Evolutionary conservation across 331 rosid species (phyloP).

Genomic region (Arachis monticola): DNA sequence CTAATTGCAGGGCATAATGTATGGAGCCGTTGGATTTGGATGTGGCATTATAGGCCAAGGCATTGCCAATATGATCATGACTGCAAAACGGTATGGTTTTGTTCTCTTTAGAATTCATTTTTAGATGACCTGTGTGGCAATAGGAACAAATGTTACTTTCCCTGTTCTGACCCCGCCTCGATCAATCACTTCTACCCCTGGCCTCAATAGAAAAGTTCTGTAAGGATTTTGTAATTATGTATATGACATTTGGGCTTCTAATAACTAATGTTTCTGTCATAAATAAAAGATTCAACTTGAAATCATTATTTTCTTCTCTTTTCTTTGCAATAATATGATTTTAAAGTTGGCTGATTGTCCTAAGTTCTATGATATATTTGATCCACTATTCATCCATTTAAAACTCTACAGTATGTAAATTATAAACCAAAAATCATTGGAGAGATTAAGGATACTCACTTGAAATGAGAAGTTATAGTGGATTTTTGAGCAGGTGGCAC

Average conservation of each 20-base stretch:
- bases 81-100: conserved; percentile 72
- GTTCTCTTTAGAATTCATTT: conserved; percentile 10
- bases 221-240: neutral
- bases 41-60: conserved; percentile 99
- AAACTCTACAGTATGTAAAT: no score
- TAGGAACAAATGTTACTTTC: conserved; percentile 6
- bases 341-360: conserved; percentile 19
- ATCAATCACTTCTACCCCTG: neutral
- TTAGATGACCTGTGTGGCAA: conserved; percentile 18
- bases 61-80: conserved; percentile 92
- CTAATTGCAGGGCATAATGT: conserved; percentile 75
- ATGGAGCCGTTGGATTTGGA: conserved; percentile 84
- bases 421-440: neutral
- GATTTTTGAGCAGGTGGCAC: no score
- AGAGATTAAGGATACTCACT: neutral
- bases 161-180: neutral
- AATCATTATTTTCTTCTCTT: neutral
- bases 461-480: no score
- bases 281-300: conserved; percentile 7
- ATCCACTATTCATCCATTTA: neutral
- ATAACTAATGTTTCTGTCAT: conserved; percentile 12
- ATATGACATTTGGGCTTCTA: conserved; percentile 18
- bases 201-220: neutral
- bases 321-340: neutral
- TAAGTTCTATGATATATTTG: neutral